A percentile compares a stretch with the other conserved stretches of the same genome.
Conservation (phyloP, 805 yeast genomes). For the Candida loeiensis region DNA sequence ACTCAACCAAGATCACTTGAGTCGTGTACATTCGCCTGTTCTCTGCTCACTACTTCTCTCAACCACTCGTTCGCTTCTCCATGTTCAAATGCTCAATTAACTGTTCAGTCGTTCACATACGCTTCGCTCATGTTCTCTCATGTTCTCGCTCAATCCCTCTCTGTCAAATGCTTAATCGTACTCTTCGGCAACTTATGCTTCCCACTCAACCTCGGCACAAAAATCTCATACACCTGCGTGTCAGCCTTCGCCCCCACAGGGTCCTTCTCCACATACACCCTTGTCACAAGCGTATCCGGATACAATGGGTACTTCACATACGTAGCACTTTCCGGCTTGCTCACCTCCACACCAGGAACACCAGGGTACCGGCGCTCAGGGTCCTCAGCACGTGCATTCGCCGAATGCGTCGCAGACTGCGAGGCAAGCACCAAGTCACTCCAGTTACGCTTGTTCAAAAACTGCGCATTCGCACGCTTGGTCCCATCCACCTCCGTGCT, state of each 20-base stretch:
- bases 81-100: too few relatives aligned
- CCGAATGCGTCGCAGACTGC: slow-evolving; percentile 21
- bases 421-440: slow-evolving; percentile 58
- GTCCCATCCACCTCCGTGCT: slow-evolving; percentile 53
- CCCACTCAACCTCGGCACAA: slow-evolving; percentile 58
- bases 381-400: slow-evolving; percentile 1
- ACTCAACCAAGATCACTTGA: too few relatives aligned
- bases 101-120: too few relatives aligned
- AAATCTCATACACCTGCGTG: slow-evolving; percentile 63
- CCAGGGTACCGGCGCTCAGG: slow-evolving; percentile 3
- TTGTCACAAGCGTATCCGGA: slow-evolving; percentile 57
- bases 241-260: slow-evolving; percentile 43
- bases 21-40: too few relatives aligned
- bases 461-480: slow-evolving; percentile 45
- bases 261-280: slow-evolving; percentile 72
- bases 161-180: slow-evolving; percentile 30
- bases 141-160: slow-evolving; percentile 1
- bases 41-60: too few relatives aligned
- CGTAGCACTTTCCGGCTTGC: slow-evolving; percentile 19
- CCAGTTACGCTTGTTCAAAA: slow-evolving; percentile 70
- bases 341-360: background rate
- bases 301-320: slow-evolving; percentile 53
- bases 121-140: background rate
- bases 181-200: slow-evolving; percentile 28
- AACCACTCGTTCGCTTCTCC: too few relatives aligned